phyloP scores from a whole-genome alignment of 441 rosid species.

The Syzygium malaccense region DNA sequence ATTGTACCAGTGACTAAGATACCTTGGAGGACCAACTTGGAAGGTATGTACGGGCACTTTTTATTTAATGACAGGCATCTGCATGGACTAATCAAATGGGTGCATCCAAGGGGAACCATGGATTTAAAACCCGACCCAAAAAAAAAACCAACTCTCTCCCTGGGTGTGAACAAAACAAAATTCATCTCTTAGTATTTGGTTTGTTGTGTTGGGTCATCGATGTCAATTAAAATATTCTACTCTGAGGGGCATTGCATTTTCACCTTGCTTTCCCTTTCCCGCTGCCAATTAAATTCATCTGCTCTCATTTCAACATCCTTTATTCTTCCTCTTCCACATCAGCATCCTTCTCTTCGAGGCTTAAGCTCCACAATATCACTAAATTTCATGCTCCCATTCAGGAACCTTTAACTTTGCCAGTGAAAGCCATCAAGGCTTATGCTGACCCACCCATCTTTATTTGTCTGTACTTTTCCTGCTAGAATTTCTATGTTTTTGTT shows the following conservation, averaged over 20 bases:
- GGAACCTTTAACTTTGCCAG: background rate
- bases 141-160: background rate
- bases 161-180: background rate
- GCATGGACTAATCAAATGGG: background rate
- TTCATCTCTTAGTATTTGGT: background rate
- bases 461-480: background rate
- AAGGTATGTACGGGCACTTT: background rate
- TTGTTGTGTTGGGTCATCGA: background rate
- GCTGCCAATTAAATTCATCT: background rate
- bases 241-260: background rate
- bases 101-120: background rate
- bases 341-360: background rate
- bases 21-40: background rate
- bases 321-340: background rate
- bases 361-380: background rate
- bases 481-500: background rate
- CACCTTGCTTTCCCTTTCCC: background rate
- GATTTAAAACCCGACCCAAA: background rate
- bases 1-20: background rate
- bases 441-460: background rate
- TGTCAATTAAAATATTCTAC: background rate
- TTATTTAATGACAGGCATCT: background rate
- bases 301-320: background rate
- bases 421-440: background rate
- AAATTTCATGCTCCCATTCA: background rate